Percentiles rank a stretch among this genome's conserved stretches.
phyloP scores from a whole-genome alignment of 1,284 basidiomycete genomes.

The Hemileia vastatrix region DNA sequence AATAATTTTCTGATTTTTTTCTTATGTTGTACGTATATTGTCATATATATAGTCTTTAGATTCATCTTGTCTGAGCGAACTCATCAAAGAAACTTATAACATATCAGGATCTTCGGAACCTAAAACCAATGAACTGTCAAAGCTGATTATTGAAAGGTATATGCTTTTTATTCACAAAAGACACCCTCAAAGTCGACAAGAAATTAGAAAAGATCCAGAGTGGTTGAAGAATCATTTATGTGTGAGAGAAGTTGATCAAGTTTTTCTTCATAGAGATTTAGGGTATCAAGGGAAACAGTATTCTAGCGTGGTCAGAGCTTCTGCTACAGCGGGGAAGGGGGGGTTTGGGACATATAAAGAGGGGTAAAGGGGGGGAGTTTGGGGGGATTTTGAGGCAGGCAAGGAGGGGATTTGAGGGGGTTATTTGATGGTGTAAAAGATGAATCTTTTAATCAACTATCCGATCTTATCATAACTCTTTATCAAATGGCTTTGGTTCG shows the following conservation, averaged over 20 bases:
- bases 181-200: constrained; percentile 29
- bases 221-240: constrained; percentile 39
- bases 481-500: too few species aligned
- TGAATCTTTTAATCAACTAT: too few species aligned
- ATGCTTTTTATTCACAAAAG: constrained; percentile 44
- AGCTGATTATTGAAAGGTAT: constrained; percentile 40
- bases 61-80: constrained; percentile 35
- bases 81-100: constrained; percentile 39
- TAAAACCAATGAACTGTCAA: constrained; percentile 36
- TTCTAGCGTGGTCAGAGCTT: constrained; percentile 17
- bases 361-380: too few species aligned
- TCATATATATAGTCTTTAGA: constrained; percentile 32
- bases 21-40: too few species aligned
- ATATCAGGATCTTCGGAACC: constrained; percentile 30
- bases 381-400: too few species aligned
- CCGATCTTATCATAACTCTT: too few species aligned
- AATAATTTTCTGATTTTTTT: too few species aligned
- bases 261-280: constrained; percentile 30
- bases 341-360: too few species aligned
- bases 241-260: constrained; percentile 27
- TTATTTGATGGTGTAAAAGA: too few species aligned
- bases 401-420: too few species aligned
- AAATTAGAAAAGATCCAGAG: constrained; percentile 39
- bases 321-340: constrained; percentile 18
- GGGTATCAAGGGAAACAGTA: constrained; percentile 30